Conservation (phyloP, 768 basidiomycete genomes). For the Naganishia vaughanmartiniae region DNA sequence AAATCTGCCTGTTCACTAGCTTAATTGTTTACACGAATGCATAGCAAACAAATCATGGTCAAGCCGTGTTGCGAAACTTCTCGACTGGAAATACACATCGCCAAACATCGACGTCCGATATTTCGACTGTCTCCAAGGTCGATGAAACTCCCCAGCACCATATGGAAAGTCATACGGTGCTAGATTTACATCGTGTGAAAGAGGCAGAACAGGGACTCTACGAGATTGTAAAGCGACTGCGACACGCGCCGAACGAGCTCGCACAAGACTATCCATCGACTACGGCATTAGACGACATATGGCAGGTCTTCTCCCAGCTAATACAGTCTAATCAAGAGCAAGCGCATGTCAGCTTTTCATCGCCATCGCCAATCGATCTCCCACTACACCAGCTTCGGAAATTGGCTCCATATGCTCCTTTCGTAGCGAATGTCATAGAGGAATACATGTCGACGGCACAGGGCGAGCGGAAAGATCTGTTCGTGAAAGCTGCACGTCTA, state of each 20-base stretch:
- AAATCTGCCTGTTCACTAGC: background rate
- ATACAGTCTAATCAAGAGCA: background rate
- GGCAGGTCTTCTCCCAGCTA: background rate
- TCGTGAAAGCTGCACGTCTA: background rate
- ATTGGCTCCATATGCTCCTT: conserved; percentile 20
- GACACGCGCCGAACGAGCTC: background rate
- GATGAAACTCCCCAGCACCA: background rate
- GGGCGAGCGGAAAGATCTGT: background rate
- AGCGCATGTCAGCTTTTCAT: background rate
- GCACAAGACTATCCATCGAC: background rate
- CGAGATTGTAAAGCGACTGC: background rate
- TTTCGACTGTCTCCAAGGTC: background rate
- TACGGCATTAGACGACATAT: background rate
- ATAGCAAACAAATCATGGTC: background rate
- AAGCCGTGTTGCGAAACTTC: background rate
- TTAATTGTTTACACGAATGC: background rate
- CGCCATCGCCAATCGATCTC: background rate
- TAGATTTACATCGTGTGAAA: background rate
- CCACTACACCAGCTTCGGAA: conserved; percentile 8
- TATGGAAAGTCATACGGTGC: background rate
- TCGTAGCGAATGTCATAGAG: background rate
- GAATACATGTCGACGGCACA: background rate
- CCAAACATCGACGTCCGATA: background rate
- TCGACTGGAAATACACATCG: background rate
- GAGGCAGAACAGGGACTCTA: background rate